Conservation (phyloP, 116 monocot species). For the Papilionanthe hybrid region DNA sequence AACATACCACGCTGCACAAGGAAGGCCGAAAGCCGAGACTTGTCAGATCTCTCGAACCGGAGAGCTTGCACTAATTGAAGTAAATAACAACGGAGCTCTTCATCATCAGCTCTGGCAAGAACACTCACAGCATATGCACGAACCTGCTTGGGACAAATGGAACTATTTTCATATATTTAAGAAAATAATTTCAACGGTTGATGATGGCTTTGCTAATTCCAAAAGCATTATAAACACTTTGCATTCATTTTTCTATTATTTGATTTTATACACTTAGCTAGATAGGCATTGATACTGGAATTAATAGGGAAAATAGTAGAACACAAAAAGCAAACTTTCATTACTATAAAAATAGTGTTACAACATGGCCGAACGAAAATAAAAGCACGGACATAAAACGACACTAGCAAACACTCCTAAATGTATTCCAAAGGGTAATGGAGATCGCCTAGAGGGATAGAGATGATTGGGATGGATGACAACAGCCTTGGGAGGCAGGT, state of each 20-base stretch:
- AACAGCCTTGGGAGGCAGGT: too few species aligned
- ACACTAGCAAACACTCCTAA: too few species aligned
- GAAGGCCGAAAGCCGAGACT: constrained; percentile 77
- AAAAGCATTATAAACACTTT: neutral
- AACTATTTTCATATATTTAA: constrained; percentile 1
- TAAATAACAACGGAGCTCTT: constrained; percentile 93
- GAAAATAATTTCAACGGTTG: neutral
- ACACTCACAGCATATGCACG: constrained; percentile 98
- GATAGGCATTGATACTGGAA: too few species aligned
- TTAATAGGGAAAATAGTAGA: too few species aligned
- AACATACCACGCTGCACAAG: constrained; percentile 89
- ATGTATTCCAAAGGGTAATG: too few species aligned
- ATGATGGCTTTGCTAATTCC: neutral
- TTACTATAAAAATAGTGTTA: too few species aligned
- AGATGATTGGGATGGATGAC: too few species aligned
- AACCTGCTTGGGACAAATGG: constrained; percentile 37
- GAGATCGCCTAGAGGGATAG: too few species aligned
- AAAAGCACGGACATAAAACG: too few species aligned
- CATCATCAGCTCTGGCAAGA: constrained; percentile 96
- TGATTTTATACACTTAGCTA: neutral
- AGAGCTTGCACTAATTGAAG: constrained; percentile 97
- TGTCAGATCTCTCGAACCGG: constrained; percentile 94
- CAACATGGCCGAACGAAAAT: too few species aligned
- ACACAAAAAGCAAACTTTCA: too few species aligned
- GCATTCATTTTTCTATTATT: neutral